Evolutionary conservation across 768 basidiomycete genomes (phyloP).

Genomic region (Russula virescens): DNA sequence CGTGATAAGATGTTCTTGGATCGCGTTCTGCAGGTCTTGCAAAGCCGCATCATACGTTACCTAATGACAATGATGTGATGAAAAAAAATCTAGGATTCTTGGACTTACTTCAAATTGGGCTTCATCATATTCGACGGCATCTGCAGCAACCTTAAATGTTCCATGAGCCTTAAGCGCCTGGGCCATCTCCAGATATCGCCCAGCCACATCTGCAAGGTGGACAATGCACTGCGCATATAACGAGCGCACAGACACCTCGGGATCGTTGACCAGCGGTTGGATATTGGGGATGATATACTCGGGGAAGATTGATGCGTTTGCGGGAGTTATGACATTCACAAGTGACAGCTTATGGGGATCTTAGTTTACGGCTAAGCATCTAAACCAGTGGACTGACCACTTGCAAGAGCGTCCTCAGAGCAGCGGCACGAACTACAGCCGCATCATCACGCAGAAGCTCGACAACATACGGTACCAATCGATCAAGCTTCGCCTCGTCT

Average conservation of each 20-base stretch:
- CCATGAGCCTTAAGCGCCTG: constrained; percentile 86
- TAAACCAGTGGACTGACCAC: constrained; percentile 49
- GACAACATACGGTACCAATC: constrained; percentile 87
- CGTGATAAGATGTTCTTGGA: constrained; percentile 82
- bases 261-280: constrained; percentile 73
- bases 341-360: constrained; percentile 38
- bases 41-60: constrained; percentile 86
- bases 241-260: constrained; percentile 76
- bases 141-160: constrained; percentile 54
- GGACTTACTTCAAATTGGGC: constrained; percentile 64
- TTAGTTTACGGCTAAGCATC: neutral
- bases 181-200: constrained; percentile 88
- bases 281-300: constrained; percentile 95
- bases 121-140: constrained; percentile 68
- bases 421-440: constrained; percentile 73
- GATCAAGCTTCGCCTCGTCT: constrained; percentile 92
- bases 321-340: constrained; percentile 66
- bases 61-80: constrained; percentile 36
- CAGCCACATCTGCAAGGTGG: constrained; percentile 77
- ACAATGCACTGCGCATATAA: constrained; percentile 82
- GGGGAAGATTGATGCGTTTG: constrained; percentile 71
- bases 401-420: constrained; percentile 74
- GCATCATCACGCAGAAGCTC: constrained; percentile 84
- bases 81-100: neutral
- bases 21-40: constrained; percentile 75